Base-by-base conservation (phyloP, 2,329 filamentous ascomycete genomes). In the Fusarium nodosum region DNA sequence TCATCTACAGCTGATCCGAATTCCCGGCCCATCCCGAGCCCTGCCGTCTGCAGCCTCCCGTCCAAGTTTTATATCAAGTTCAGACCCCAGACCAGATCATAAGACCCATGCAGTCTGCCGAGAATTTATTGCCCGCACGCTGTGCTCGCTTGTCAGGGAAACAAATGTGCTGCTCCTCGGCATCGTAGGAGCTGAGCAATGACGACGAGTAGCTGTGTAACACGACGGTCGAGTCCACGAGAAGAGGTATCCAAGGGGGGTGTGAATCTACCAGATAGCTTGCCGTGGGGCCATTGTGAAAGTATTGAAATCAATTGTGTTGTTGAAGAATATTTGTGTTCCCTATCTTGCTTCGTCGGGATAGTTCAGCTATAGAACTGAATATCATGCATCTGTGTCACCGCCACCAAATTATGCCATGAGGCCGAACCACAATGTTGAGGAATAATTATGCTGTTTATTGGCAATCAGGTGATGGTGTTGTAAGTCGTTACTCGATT, bases 41-140 rank as follows among this genome's bases (percentile, higher is more conserved):
- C 24, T 55, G 42, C 46, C 48, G 42, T 24, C 64, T 67, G 64
- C 64, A 68, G 47, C 44, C 28, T 57, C 30, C 64, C 64, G 53
- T n/a, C 16, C 30, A 20, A 22, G 45, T 45, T n/a, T 38, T 52
- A 51, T 50, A 46, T 44, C 24, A 26, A 18, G 20, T 26, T 46
- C 36, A 44, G 52, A 26, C 16, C 31, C 63, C 24, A 38, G 47
- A 38, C 22, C 22, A 30, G 34, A 59, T 41, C 24, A 47, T 39
- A 31, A 44, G n/a, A 13, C 13, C 28, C 24, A 58, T 68, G 52
- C 64, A 68, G 24, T 39, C 34, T 68, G 26, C 64, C 64, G 64
- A 18, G 6, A 11, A 28, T 30, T 18, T 44, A 50, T 39, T 54
- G 18, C 11, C 41, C 39, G 28, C 24, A 38, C 22, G 44, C 30